Evolutionary conservation across 148 eudicot species (phyloP).

Genomic region (Fagopyrum tataricum): DNA sequence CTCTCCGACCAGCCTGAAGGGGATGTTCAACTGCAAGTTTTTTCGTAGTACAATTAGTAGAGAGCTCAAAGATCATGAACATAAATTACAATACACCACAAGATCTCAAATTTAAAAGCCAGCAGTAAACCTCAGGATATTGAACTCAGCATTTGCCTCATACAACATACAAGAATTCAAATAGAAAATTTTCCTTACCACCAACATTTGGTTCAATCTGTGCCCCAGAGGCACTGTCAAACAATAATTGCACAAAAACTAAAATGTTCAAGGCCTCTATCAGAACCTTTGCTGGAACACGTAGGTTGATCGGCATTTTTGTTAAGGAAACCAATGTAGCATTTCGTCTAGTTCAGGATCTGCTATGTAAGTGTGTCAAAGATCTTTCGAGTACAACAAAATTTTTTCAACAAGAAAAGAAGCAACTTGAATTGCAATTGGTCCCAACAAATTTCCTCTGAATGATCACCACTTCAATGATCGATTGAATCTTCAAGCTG

Average conservation of each 20-base stretch:
- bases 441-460: too few species aligned
- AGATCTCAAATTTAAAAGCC: background rate
- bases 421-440: too few species aligned
- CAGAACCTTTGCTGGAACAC: conserved; percentile 22
- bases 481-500: background rate
- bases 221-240: conserved; percentile 24
- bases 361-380: background rate
- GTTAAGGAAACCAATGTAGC: conserved; percentile 7
- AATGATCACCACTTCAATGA: background rate
- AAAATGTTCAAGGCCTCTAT: conserved; percentile 31
- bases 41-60: background rate
- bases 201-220: background rate
- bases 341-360: conserved; percentile 1
- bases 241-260: conserved; percentile 33
- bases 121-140: background rate
- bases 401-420: background rate
- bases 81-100: background rate
- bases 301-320: conserved; percentile 26
- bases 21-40: background rate
- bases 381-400: background rate
- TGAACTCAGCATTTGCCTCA: background rate
- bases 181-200: background rate
- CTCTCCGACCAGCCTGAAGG: background rate
- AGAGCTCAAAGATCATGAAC: background rate
- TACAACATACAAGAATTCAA: background rate